phyloP scores from a whole-genome alignment of 106 monocot species.

The Narthecium ossifragum region DNA sequence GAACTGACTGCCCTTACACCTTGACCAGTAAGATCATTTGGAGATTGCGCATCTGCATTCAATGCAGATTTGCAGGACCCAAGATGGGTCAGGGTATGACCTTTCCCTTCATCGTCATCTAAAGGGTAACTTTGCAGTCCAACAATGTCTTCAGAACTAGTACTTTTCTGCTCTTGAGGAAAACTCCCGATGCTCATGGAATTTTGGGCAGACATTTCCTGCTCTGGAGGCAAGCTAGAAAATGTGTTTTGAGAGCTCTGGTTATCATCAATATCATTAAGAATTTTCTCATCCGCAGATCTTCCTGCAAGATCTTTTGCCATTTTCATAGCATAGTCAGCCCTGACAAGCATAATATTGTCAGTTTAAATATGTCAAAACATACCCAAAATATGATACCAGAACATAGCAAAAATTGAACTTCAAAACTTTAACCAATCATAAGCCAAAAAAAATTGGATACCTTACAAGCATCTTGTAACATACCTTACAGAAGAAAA shows the following conservation, averaged over 20 bases:
- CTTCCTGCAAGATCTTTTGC: conserved; percentile 59
- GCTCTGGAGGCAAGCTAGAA: conserved; percentile 54
- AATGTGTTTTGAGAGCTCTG: conserved; percentile 47
- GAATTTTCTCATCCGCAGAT: conserved; percentile 38
- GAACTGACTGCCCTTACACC: conserved; percentile 11
- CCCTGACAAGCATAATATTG: conserved; percentile 36
- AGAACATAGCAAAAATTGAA: too few species aligned
- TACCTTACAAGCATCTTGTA: background rate
- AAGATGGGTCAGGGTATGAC: conserved; percentile 9
- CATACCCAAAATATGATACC: too few species aligned
- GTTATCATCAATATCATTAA: conserved; percentile 58
- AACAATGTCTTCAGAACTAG: conserved; percentile 49
- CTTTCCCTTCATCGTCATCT: conserved; percentile 23
- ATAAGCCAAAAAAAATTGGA: background rate
- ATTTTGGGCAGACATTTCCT: conserved; percentile 61
- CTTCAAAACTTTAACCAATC: too few species aligned
- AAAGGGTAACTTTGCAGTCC: conserved; percentile 20
- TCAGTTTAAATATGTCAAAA: background rate
- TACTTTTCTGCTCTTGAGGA: conserved; percentile 71
- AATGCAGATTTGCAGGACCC: conserved; percentile 13
- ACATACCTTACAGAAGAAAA: conserved; percentile 96
- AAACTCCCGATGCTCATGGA: conserved; percentile 59
- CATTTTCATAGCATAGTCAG: conserved; percentile 76
- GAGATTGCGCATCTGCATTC: conserved; percentile 20
- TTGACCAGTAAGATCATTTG: conserved; percentile 24